Base-by-base conservation (phyloP, 2,329 filamentous ascomycete genomes). In the Rhynchosporium secalis region DNA sequence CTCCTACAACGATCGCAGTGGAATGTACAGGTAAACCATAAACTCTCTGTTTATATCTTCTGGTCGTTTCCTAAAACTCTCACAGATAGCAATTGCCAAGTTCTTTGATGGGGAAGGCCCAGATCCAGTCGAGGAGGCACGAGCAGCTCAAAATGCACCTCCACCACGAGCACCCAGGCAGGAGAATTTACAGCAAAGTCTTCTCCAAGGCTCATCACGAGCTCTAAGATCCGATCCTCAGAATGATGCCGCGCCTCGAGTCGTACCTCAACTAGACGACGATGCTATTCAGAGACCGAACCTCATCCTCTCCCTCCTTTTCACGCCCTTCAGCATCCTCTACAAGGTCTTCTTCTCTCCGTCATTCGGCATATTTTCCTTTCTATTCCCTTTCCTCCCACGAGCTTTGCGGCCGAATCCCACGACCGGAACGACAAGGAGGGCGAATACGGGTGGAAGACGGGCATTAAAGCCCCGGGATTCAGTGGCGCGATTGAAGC, bases 101-200 rank as follows among this genome's bases (percentile, higher is more conserved):
- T 98, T 98, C 84, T 99, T 97, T 75, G 95, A 99, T 72, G 95
- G 95, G 69, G 95, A 98, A 78, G 89, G 89, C 3, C 85, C 92
- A 55, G 91, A 96, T 74, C 89, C 86, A 12, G 79, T 94, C 20
- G 89, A 90, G 62, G 91, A 95, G 78, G 90, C 90, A 62, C 82
- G 87, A 56, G 83, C 87, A 55, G 81, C 83, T 7, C 81, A 87
- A 64, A 78, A 82, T 58, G 76, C 81, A n/a, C 80, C 86, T 45
- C 87, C 88, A 20, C 84, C 85, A 52, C 80, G 84, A 66, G 78
- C 86, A 62, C 78, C 81, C 13, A 82, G 91, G 66, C 86, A 89
- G 68, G 90, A 96, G 72, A 96, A 91, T 64, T 81, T 96, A 52
- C 83, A 88, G 72, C 81, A 87, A 66, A 85, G 81, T 69, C 77